Conservation (phyloP, 2,329 filamentous ascomycete genomes). For the Talaromyces piceae region DNA sequence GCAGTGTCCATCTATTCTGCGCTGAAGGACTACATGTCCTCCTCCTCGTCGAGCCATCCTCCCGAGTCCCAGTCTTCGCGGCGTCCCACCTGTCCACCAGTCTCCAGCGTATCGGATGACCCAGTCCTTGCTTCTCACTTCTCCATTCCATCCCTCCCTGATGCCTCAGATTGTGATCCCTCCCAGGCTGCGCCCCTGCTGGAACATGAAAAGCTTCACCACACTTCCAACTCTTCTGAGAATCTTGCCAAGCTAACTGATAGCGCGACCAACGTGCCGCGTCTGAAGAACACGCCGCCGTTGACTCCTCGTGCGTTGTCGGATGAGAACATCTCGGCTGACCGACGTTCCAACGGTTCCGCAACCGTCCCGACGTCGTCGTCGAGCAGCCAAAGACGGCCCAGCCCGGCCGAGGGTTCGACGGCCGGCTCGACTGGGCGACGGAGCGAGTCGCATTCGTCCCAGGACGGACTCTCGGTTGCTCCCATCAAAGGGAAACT, state of each 20-base stretch:
- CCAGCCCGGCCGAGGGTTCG: constrained; percentile 15
- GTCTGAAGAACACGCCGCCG: constrained; percentile 81
- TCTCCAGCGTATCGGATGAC: constrained; percentile 58
- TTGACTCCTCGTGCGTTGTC: constrained; percentile 86
- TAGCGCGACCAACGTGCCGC: constrained; percentile 52
- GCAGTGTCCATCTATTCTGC: constrained; percentile 37
- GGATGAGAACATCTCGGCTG: constrained; percentile 42
- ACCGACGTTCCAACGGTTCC: constrained; percentile 21
- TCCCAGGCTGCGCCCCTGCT: constrained; percentile 46
- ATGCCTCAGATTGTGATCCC: constrained; percentile 40
- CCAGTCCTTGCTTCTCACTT: constrained; percentile 61
- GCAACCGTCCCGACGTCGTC: constrained; percentile 17
- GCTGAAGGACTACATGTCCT: constrained; percentile 39
- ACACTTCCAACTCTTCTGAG: constrained; percentile 36
- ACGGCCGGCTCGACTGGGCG: constrained; percentile 29
- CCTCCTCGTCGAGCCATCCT: constrained; percentile 27
- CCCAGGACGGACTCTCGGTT: constrained; percentile 51
- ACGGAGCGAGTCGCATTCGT: constrained; percentile 25
- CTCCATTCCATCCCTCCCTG: constrained; percentile 57
- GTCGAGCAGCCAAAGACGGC: constrained; percentile 18
- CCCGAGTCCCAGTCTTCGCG: constrained; percentile 28
- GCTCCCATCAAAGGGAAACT: constrained; percentile 77
- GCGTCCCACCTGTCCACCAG: constrained; percentile 46
- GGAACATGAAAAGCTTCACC: constrained; percentile 34
- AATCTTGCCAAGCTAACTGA: constrained; percentile 68